Percentiles rank a stretch among this genome's conserved stretches.
phyloP scores from a whole-genome alignment of 169 alveolate genomes.

The Amoebophrya sp. region DNA sequence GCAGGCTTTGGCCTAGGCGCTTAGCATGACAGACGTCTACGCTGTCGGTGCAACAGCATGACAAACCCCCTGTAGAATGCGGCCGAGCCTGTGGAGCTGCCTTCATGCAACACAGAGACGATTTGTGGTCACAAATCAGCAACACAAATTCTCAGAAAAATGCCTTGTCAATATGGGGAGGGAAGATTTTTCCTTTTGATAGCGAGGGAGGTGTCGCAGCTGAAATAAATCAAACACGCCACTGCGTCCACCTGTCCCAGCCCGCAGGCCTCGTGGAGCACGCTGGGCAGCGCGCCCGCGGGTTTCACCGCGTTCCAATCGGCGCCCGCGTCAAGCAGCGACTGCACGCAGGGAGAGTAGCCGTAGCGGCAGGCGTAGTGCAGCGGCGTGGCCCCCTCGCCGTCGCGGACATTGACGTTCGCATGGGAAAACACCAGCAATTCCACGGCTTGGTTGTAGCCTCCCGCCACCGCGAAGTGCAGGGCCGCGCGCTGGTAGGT shows the following conservation, averaged over 20 bases:
- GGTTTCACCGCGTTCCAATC: neutral
- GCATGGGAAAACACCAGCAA: neutral
- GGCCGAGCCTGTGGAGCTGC: too few species aligned
- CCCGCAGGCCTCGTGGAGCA: neutral
- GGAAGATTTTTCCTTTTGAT: neutral
- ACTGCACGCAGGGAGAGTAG: neutral
- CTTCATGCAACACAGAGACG: too few species aligned
- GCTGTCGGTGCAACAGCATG: too few species aligned
- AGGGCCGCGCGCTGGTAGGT: neutral
- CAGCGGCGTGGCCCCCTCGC: neutral
- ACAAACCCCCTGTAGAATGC: too few species aligned
- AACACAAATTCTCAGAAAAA: too few species aligned
- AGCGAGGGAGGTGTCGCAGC: neutral
- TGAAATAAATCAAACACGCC: neutral
- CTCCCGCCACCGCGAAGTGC: neutral
- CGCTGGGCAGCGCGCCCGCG: neutral
- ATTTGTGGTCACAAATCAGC: too few species aligned
- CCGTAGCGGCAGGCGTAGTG: neutral
- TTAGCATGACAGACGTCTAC: too few species aligned
- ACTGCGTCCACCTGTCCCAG: neutral
- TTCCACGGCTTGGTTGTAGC: neutral
- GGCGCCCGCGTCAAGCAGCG: neutral
- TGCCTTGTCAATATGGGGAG: too few species aligned
- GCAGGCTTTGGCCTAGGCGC: too few species aligned
- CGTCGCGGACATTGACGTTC: neutral